Base-by-base conservation (phyloP, 2,329 filamentous ascomycete species). In the Paradendryphiella salina region DNA sequence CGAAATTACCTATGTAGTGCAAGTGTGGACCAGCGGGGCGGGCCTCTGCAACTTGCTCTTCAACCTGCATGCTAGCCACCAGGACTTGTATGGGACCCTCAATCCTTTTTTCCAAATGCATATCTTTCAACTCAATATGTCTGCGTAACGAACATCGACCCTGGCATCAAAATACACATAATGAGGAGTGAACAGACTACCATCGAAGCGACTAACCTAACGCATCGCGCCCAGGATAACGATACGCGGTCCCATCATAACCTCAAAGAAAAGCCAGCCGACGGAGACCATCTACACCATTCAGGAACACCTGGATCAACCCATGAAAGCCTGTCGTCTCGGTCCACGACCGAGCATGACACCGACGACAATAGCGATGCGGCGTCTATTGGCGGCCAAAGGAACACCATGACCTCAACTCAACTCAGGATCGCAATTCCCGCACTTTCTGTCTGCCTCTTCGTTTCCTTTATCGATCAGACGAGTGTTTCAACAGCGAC, bases 391-490 rank as follows among this genome's bases (percentile, higher is more conserved):
- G 56, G 56, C n/a, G 57, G 57, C 4, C 82, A 85, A 64, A 82
- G 78, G 6, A 82, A 85, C 51, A 76, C 84, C 20, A 74, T 85
- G 8, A 80, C 82, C 0, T 75, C 75, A 23, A 71, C 68, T 6
- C 75, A 82, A 56, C 71, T 82, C 4, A 54, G 81, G 14, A 62
- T 78, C 40, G 81, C 84, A 35, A 83, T 85, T 52, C 69, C 69
- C 5, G 77, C 79, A 2, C 72, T 85, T 8, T 76, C 82, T 2
- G 71, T 80, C 10, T 78, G 79, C 0, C 70, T 85, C 3, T 68
- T 84, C 10, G 79, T 85, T 23, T 77, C 76, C 9, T 82, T 80
- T 53, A 77, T 82, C 50, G 82, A 85, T 60, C 81, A 83, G 57
- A 84, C 82, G 64, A 78, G 79, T 33, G 79, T 84, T 51, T 78